Base-by-base conservation (phyloP, 2,329 filamentous ascomycete genomes). In the Aspergillus sp. region DNA sequence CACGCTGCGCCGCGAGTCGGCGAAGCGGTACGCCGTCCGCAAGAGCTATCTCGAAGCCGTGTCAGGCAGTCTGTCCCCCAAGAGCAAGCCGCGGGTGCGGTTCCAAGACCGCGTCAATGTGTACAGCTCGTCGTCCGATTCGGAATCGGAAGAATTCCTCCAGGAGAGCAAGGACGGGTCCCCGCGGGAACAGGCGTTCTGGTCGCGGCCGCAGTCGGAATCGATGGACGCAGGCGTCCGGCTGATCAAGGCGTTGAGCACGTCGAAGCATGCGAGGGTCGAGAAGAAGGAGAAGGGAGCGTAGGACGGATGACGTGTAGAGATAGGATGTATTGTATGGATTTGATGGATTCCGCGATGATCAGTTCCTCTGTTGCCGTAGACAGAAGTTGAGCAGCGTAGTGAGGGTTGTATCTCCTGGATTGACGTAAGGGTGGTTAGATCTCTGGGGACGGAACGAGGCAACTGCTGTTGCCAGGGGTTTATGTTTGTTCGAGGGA, bases 1-100 rank as follows among this genome's bases (percentile, higher is more conserved):
- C 0, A 90, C 91, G 0, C 76, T 92, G 52, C 89, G 93, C 63
- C 91, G 89, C 67, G 91, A 96, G 72, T 83, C 88, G 17, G 85
- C 85, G 5, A 88, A 94, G 66, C 81, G 89, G 16, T 97, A 88
- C 72, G 71, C 86, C 20, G 86, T 93, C 61, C 84, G 92, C 57
- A 91, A 89, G 73, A 83, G 81, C 57, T 84, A 90, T 53, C 80
- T 97, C 9, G 82, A 57, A 31, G 45, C 53, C 16, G 45, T 45
- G 13, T 45, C 49, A 5, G 44, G 47, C 3, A 43, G 49, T 5
- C 52, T 54, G 4, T 54, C 55, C 3, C 57, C 53, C 3, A 51
- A 54, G 19, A 49, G 50, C 3, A 60, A 58, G 49, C 66, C 56
- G 19, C 62, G 63, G 2, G 69, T 71, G 13, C 65, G 69, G 1